Evolutionary conservation across 371 early-diverging fungal genomes (phyloP).

Genomic region (Mucor circinelloides): DNA sequence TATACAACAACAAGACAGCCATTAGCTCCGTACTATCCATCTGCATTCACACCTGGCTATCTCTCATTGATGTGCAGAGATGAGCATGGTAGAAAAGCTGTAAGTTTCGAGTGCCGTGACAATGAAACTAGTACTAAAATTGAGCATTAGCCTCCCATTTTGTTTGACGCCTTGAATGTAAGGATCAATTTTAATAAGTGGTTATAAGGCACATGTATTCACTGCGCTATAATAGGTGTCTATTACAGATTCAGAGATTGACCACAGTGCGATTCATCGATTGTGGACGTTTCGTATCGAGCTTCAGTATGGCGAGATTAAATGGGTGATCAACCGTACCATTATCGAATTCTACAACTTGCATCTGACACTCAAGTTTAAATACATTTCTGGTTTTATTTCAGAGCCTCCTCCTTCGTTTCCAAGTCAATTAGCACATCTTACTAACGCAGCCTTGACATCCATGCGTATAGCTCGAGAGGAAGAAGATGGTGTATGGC

Average conservation of each 20-base stretch:
- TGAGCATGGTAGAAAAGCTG: constrained; percentile 38
- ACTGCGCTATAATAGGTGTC: constrained; percentile 27
- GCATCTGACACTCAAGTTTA: constrained; percentile 60
- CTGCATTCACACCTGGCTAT: constrained; percentile 29
- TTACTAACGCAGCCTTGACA: constrained; percentile 38
- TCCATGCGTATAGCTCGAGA: constrained; percentile 36
- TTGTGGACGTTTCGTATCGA: constrained; percentile 68
- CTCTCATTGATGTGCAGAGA: constrained; percentile 29
- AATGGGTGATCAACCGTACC: constrained; percentile 73
- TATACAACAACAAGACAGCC: constrained; percentile 23
- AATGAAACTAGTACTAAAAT: not conserved
- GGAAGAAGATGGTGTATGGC: constrained; percentile 31
- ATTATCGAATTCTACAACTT: constrained; percentile 72
- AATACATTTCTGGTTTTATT: constrained; percentile 24
- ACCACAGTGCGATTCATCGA: constrained; percentile 26
- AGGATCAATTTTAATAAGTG: not conserved
- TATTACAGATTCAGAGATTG: constrained; percentile 52
- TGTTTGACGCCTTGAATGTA: constrained; percentile 41
- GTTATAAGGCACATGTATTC: not conserved
- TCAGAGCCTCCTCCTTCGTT: constrained; percentile 43
- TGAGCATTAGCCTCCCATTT: constrained; percentile 35
- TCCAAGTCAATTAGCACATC: constrained; percentile 39
- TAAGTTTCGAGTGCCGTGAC: constrained; percentile 2
- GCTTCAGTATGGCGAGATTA: constrained; percentile 78
- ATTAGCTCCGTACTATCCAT: constrained; percentile 36